Percentiles rank a stretch among this genome's conserved stretches.
phyloP scores from a whole-genome alignment of 1,139 yeast genomes.

The Scheffersomyces illinoinensis region DNA sequence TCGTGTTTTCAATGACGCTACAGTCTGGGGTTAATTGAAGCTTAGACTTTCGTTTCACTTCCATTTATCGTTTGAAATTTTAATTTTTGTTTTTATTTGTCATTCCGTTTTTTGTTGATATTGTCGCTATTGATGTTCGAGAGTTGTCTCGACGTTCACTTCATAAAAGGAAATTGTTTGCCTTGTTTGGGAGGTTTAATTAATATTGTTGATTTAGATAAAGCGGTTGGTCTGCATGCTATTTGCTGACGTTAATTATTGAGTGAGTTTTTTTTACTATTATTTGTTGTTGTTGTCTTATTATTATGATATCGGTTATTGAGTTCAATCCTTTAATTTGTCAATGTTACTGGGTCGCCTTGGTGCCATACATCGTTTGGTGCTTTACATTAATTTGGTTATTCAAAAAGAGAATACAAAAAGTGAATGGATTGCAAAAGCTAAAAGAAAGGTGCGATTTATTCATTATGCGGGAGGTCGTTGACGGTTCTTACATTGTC shows the following conservation, averaged over 20 bases:
- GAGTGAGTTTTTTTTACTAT: background rate
- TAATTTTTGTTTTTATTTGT: background rate
- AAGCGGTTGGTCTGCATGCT: background rate
- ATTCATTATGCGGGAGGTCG: background rate
- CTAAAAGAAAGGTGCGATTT: background rate
- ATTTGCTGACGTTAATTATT: background rate
- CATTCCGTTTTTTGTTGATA: background rate
- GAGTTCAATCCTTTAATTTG: background rate
- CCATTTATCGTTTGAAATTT: background rate
- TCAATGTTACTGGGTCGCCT: background rate
- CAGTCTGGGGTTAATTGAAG: constrained; percentile 20
- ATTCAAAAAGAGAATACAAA: background rate
- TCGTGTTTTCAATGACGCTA: constrained; percentile 13
- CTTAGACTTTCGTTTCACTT: background rate
- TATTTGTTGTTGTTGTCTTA: background rate
- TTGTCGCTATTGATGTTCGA: background rate
- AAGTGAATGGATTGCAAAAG: background rate
- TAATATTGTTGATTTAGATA: background rate
- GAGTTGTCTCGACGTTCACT: background rate
- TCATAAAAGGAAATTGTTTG: background rate
- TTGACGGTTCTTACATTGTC: background rate
- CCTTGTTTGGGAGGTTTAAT: background rate
- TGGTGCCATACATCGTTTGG: background rate
- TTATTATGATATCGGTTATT: background rate
- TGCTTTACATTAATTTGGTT: background rate